Evolutionary conservation across 495 filamentous ascomycete species (phyloP).

Genomic region (Penicillium coprophilum): DNA sequence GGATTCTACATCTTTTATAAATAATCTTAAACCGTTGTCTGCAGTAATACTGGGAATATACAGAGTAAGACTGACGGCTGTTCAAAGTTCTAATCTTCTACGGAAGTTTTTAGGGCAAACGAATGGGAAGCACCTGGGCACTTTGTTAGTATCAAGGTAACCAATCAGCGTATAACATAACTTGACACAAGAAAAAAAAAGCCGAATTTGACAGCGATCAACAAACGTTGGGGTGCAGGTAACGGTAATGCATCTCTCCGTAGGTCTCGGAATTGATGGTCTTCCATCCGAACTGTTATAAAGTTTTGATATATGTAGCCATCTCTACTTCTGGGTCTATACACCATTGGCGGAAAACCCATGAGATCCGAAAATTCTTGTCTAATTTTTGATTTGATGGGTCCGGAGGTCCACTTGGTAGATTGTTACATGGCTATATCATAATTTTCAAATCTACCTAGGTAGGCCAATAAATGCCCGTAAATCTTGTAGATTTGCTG

Average conservation of each 20-base stretch:
- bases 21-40: background rate
- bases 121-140: background rate
- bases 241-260: conserved; percentile 8
- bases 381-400: conserved; percentile 1
- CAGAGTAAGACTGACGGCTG: background rate
- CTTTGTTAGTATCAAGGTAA: background rate
- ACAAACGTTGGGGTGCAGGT: background rate
- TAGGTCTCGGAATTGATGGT: background rate
- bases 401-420: background rate
- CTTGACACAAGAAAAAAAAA: background rate
- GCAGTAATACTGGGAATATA: background rate
- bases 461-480: background rate
- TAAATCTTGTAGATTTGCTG: background rate
- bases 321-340: background rate
- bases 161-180: background rate
- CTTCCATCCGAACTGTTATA: background rate
- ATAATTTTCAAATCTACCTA: background rate
- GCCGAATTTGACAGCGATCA: conserved; percentile 1
- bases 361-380: background rate
- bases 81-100: background rate
- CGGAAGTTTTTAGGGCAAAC: background rate
- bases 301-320: background rate
- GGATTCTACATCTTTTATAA: background rate
- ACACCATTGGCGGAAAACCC: background rate
- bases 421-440: conserved; percentile 2